Percentiles rank a stretch among this genome's conserved stretches.
Evolutionary conservation across 495 filamentous ascomycete species (phyloP).

Genomic region (Cercophora samala): DNA sequence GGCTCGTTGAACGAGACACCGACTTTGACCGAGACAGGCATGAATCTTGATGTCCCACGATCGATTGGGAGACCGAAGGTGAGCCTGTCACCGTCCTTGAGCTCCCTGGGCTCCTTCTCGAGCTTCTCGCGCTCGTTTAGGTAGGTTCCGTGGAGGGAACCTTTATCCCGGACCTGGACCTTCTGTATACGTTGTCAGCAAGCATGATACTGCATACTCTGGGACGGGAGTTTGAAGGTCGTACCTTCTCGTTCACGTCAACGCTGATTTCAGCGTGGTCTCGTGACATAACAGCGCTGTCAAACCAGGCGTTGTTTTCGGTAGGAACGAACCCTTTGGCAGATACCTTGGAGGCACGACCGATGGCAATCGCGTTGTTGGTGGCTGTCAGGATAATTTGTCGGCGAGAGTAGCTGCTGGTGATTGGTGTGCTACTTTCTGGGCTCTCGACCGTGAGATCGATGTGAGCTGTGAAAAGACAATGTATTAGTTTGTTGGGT

Average conservation of each 20-base stretch:
- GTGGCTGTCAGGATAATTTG: constrained; percentile 29
- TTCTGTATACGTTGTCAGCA: constrained; percentile 28
- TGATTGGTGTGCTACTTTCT: not conserved
- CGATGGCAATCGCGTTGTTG: constrained; percentile 32
- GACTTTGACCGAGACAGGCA: constrained; percentile 35
- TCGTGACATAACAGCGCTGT: constrained; percentile 79
- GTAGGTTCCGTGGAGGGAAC: constrained; percentile 58
- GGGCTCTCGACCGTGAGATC: not conserved
- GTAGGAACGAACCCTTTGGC: constrained; percentile 38
- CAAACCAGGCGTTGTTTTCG: constrained; percentile 67
- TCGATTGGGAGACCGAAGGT: constrained; percentile 48
- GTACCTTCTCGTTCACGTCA: constrained; percentile 44
- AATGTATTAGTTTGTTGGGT: not conserved
- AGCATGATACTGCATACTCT: constrained; percentile 11
- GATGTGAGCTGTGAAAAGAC: not conserved
- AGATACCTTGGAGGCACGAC: constrained; percentile 39
- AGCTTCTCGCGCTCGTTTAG: constrained; percentile 30
- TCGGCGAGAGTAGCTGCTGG: constrained; percentile 16
- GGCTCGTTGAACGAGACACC: constrained; percentile 19
- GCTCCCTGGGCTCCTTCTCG: constrained; percentile 7
- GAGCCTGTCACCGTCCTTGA: constrained; percentile 42
- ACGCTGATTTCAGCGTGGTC: constrained; percentile 63
- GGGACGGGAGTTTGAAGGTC: constrained; percentile 11
- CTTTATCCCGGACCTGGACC: constrained; percentile 47
- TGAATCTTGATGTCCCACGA: constrained; percentile 38